Evolutionary conservation across 2,329 filamentous ascomycete genomes (phyloP).

Genomic region (Fusarium annulatum): DNA sequence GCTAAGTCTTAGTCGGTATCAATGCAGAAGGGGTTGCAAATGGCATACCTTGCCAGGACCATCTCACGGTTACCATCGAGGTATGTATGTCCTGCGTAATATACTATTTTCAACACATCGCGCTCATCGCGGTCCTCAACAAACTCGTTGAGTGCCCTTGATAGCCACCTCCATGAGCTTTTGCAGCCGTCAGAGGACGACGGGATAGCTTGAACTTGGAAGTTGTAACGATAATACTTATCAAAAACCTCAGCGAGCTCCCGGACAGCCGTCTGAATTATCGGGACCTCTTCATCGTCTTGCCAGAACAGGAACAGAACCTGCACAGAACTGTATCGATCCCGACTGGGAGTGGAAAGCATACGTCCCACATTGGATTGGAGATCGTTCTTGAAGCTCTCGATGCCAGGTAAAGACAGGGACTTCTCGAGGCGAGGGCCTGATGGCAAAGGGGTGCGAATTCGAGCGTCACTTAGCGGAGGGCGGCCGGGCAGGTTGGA

Average conservation of each 20-base stretch:
- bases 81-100: conserved; percentile 67
- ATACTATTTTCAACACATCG: conserved; percentile 68
- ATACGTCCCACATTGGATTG: conserved; percentile 62
- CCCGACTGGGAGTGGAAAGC: conserved; percentile 61
- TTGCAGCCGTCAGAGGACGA: conserved; percentile 58
- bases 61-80: conserved; percentile 67
- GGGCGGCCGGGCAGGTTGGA: conserved; percentile 53
- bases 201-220: conserved; percentile 62
- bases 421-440: conserved; percentile 66
- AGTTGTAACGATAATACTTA: conserved; percentile 63
- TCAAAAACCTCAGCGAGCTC: conserved; percentile 64
- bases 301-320: conserved; percentile 68
- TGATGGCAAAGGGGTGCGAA: conserved; percentile 67
- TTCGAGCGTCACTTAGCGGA: conserved; percentile 59
- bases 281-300: conserved; percentile 60
- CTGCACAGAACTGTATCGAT: conserved; percentile 64
- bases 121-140: conserved; percentile 64
- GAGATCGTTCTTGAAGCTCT: conserved; percentile 63
- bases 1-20: conserved; percentile 32
- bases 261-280: conserved; percentile 55
- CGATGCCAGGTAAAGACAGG: conserved; percentile 60
- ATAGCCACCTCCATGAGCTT: conserved; percentile 66
- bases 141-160: conserved; percentile 63
- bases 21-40: neutral
- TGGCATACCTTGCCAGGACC: conserved; percentile 64